A percentile compares a stretch with the other conserved stretches of the same genome.
These are phyloP conservation scores for Endogone sp. DNA, from an alignment of 192 early-diverging fungal species.

Conservation along the genomic window DNA sequence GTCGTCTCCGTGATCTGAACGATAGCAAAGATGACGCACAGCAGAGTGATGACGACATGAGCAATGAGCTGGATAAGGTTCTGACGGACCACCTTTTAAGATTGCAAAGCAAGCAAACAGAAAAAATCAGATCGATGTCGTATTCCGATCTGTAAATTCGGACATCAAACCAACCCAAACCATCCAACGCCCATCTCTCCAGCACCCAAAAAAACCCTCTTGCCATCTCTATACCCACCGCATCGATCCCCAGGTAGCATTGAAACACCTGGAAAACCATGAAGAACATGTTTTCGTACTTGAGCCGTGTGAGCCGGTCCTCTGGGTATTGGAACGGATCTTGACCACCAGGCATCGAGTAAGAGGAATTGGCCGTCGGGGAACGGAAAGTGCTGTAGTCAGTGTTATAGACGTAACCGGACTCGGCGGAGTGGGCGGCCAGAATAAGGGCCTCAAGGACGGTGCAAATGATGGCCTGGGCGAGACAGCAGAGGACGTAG, in stretches of 20 bases:
- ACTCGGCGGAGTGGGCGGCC: not conserved
- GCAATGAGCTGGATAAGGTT: conserved; percentile 5
- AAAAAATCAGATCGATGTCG: not conserved
- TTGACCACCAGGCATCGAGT: not conserved
- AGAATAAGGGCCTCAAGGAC: conserved; percentile 1
- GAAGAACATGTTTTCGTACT: conserved; percentile 7
- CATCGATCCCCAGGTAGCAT: not conserved
- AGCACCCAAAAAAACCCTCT: not conserved
- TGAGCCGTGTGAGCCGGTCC: not conserved
- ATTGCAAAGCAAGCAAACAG: too few species aligned
- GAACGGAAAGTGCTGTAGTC: not conserved
- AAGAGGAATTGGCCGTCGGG: not conserved
- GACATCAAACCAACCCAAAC: too few species aligned
- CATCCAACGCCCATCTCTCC: not conserved
- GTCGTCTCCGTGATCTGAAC: conserved; percentile 1
- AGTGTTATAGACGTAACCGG: not conserved
- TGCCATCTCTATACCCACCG: not conserved
- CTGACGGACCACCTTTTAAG: not conserved
- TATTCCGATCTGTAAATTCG: too few species aligned
- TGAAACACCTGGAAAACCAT: not conserved
- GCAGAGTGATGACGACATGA: not conserved
- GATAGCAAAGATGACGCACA: not conserved
- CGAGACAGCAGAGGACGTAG: not conserved
- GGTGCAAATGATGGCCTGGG: not conserved
- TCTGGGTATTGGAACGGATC: not conserved